Evolutionary conservation across 2,329 filamentous ascomycete species (phyloP).

Genomic region (Aureobasidium sp.): DNA sequence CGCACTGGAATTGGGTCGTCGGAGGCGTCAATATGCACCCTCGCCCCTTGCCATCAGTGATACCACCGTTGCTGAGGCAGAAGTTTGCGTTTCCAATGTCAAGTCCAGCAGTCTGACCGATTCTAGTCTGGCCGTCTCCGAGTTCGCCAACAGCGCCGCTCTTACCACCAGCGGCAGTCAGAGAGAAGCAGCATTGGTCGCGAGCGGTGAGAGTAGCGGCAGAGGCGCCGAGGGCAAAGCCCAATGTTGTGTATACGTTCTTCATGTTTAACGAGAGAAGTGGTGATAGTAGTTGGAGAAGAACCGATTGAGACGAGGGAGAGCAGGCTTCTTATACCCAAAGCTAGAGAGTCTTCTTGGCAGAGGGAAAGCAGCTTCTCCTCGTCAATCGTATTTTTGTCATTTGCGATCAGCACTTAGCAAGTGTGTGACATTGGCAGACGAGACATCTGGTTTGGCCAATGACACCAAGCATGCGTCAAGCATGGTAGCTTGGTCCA

Average conservation of each 20-base stretch:
- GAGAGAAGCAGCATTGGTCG: constrained; percentile 38
- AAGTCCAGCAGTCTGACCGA: constrained; percentile 35
- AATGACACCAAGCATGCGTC: constrained; percentile 10
- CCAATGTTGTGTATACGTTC: constrained; percentile 12
- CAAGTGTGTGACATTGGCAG: background rate
- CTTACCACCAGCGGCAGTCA: constrained; percentile 41
- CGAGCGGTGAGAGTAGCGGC: constrained; percentile 8
- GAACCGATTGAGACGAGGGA: background rate
- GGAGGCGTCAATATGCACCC: constrained; percentile 55
- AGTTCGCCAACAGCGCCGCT: constrained; percentile 52
- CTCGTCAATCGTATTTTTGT: background rate
- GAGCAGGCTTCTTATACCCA: constrained; percentile 3
- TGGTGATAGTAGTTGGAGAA: background rate
- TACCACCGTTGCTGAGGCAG: constrained; percentile 43
- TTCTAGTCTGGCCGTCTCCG: constrained; percentile 49
- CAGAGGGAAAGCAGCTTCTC: background rate
- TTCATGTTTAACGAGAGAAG: constrained; percentile 14
- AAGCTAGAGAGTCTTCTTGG: background rate
- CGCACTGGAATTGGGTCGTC: constrained; percentile 53
- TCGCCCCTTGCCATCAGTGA: constrained; percentile 47
- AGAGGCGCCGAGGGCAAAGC: constrained; percentile 15
- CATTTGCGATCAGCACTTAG: constrained; percentile 1
- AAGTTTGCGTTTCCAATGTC: constrained; percentile 36
- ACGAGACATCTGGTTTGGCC: background rate
- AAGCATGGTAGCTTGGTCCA: background rate